Percentiles rank a stretch among this genome's conserved stretches.
Evolutionary conservation across 345 rosid species (phyloP).

Genomic region (Eucalyptus erythrocorys): DNA sequence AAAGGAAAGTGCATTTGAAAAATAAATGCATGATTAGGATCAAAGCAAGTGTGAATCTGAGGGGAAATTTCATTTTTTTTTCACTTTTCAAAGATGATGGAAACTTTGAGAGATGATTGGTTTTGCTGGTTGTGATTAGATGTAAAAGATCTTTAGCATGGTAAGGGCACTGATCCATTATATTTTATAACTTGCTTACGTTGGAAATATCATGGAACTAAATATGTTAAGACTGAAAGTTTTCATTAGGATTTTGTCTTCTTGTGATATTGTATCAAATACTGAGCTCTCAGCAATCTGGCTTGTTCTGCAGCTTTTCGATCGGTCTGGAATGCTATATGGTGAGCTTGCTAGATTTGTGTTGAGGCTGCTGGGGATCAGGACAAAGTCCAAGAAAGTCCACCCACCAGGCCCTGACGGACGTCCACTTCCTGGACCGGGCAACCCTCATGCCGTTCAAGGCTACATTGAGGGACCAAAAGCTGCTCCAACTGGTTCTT

Average conservation of each 20-base stretch:
- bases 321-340: conserved; percentile 69
- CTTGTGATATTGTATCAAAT: not conserved
- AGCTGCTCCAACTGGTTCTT: conserved; percentile 58
- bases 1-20: not conserved
- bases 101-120: not conserved
- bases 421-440: conserved; percentile 23
- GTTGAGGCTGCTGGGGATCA: conserved; percentile 73
- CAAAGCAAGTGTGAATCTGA: not conserved
- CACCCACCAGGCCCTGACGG: conserved; percentile 57
- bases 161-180: not conserved
- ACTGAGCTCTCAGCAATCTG: not conserved
- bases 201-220: not conserved
- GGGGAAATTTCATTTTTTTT: not conserved
- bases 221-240: not conserved
- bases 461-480: conserved; percentile 63
- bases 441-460: conserved; percentile 24
- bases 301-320: conserved; percentile 54
- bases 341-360: conserved; percentile 96
- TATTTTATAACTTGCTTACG: not conserved
- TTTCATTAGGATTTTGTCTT: not conserved
- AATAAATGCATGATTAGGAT: not conserved
- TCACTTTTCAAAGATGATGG: not conserved
- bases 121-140: not conserved
- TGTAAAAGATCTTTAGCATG: not conserved
- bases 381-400: conserved; percentile 60